phyloP scores from a whole-genome alignment of 2,329 filamentous ascomycete genomes.

The Fusarium ambrosium region DNA sequence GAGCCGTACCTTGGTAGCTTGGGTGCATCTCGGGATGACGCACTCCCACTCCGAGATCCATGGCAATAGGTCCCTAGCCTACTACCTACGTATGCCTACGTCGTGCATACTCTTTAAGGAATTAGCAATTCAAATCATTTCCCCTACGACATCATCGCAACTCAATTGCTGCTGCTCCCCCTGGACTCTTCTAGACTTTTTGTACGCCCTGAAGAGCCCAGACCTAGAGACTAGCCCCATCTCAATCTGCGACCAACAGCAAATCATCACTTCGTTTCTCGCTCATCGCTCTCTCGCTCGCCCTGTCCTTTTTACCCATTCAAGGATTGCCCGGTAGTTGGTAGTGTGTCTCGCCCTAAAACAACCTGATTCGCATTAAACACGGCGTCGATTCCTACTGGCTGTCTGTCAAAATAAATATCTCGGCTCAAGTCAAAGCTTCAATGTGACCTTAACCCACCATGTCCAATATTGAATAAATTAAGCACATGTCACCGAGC shows the following conservation, averaged over 20 bases:
- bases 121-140: neutral
- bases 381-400: neutral
- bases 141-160: neutral
- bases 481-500: neutral
- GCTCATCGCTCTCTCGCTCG: neutral
- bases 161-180: neutral
- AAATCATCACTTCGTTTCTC: neutral
- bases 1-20: neutral
- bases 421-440: neutral
- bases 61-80: neutral
- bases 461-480: neutral
- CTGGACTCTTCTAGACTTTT: neutral
- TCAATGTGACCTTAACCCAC: neutral
- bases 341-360: constrained; percentile 3
- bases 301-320: neutral
- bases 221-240: neutral
- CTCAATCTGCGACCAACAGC: constrained; percentile 1
- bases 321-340: constrained; percentile 6
- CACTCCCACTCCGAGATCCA: constrained; percentile 2
- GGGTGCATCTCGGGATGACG: constrained; percentile 2
- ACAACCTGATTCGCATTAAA: neutral
- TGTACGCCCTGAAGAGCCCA: neutral
- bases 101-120: neutral
- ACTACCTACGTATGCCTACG: neutral
- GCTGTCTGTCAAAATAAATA: neutral